These are phyloP conservation scores for Rutstroemia sp. DNA, from an alignment of 2,329 filamentous ascomycete species.

Conservation along the genomic window DNA sequence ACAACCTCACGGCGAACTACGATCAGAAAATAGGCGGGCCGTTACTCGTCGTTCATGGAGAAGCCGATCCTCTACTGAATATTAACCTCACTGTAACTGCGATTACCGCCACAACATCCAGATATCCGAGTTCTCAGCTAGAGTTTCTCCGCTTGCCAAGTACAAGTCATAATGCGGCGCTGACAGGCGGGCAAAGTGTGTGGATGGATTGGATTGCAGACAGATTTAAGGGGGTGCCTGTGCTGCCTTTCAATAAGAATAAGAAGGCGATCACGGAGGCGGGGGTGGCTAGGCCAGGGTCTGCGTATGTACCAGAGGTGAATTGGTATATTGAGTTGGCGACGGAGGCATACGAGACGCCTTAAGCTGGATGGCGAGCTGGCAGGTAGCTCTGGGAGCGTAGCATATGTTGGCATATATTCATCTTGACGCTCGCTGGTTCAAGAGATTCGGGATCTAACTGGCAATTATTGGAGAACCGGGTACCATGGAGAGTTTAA, in stretches of 20 bases:
- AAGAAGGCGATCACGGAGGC: too few species aligned
- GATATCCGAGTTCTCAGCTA: neutral
- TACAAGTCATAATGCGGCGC: neutral
- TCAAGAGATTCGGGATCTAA: too few species aligned
- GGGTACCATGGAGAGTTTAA: too few species aligned
- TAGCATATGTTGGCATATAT: too few species aligned
- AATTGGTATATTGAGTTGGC: neutral
- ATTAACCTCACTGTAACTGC: neutral
- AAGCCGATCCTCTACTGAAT: neutral
- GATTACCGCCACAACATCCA: neutral
- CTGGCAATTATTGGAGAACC: too few species aligned
- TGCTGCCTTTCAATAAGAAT: neutral
- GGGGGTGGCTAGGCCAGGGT: neutral
- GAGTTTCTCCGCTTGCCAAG: neutral
- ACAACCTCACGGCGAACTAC: neutral
- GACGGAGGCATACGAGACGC: neutral
- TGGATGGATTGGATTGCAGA: neutral
- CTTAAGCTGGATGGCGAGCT: too few species aligned
- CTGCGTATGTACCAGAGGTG: neutral
- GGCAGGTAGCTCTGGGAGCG: too few species aligned
- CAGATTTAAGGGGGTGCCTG: neutral
- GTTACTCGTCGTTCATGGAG: neutral
- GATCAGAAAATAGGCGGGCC: neutral
- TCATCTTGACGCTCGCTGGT: too few species aligned
- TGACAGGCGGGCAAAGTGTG: neutral